Conservation (phyloP, 2,329 filamentous ascomycete species). For the Malbranchea cinnamomea region DNA sequence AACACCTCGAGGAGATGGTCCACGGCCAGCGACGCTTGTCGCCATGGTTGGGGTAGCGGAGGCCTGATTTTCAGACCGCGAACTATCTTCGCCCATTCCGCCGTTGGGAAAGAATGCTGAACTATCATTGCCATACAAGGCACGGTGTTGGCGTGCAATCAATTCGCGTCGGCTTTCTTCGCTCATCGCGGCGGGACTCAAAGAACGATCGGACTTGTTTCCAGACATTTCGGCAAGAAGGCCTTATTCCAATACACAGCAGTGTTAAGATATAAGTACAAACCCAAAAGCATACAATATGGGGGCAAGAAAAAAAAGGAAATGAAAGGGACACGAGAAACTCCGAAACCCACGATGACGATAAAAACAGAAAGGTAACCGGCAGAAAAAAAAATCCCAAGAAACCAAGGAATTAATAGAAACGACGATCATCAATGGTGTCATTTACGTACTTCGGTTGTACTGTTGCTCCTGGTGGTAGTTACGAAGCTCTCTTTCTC, state of each 20-base stretch:
- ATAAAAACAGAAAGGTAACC: conserved; percentile 6
- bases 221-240: conserved; percentile 52
- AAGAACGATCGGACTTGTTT: conserved; percentile 71
- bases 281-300: conserved; percentile 28
- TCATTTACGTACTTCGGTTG: conserved; percentile 81
- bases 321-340: conserved; percentile 18
- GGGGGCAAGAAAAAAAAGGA: conserved; percentile 18
- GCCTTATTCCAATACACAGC: conserved; percentile 35
- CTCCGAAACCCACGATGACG: conserved; percentile 3
- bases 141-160: conserved; percentile 88
- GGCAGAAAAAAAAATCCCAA: conserved; percentile 13
- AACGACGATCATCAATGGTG: conserved; percentile 24
- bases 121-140: conserved; percentile 68
- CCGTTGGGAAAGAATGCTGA: conserved; percentile 52
- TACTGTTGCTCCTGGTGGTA: conserved; percentile 99
- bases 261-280: conserved; percentile 29
- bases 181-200: conserved; percentile 75
- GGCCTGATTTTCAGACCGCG: conserved; percentile 51
- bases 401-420: conserved; percentile 15
- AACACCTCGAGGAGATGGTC: conserved; percentile 66
- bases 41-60: conserved; percentile 37
- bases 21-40: conserved; percentile 46
- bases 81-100: conserved; percentile 52
- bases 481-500: conserved; percentile 97
- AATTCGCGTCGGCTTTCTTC: conserved; percentile 93